Base-by-base conservation (phyloP, 352 stramenopile genomes). In the Phytophthora pistaciae region DNA sequence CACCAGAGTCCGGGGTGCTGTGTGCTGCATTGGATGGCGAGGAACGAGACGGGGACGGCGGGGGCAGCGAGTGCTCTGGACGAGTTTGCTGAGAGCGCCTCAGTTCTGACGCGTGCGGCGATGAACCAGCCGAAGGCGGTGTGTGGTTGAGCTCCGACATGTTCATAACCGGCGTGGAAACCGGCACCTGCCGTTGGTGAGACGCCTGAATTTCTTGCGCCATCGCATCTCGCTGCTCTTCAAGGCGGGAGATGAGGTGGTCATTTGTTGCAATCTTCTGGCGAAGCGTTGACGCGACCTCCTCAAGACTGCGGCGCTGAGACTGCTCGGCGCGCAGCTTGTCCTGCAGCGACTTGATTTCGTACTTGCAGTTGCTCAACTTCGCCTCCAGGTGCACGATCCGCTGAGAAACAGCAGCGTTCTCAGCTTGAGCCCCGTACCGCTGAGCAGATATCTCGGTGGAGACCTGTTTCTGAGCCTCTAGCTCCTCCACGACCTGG, bases 371-470 rank as follows among this genome's bases (percentile, higher is more conserved):
- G 55, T 86, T 91, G 61, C 82, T 92, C 29, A 93, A 49, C 67
- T 92, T 93, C 0, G 87, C 84, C 67, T 96, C 87, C 27, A 96
- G 56, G 38, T 94, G 84, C 5, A 92, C 78, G 46, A 96, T 91
- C 14, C 84, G 82, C 73, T 96, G 89, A 3, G 88, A 82, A 0
- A 94, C 84, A 0, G 84, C 76, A 9, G 89, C 88, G 29, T 90
- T 92, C 53, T 95, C 83, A 9, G 89, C 87, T 52, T 94, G 86
- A 1, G 80, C 85, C 20, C 86, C 89, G 68, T 92, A 93, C 14
- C 85, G 74, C 59, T 93, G 89, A 11, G 87, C 87, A 18, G 87
- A 95, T 31, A 95, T 92, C 64, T 95, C 87, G 3, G 88, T 91
- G 0, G 85, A 82, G 18, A 93, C 83, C 31, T 90, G 75, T 50